phyloP scores from a whole-genome alignment of 1,139 yeast species.

The Candida freyschussii region DNA sequence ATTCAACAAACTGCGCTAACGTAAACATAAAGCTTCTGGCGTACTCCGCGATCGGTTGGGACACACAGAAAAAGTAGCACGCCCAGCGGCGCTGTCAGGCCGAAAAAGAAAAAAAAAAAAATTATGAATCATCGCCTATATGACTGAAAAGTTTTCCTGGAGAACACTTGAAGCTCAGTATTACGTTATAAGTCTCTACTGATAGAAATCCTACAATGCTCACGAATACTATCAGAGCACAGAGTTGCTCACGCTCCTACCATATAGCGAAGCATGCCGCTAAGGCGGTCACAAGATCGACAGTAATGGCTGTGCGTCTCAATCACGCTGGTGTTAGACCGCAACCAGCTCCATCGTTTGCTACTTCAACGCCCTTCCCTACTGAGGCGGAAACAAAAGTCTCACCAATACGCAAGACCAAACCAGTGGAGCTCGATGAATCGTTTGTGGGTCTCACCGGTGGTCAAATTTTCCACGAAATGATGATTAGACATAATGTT shows the following conservation, averaged over 20 bases:
- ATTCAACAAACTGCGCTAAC: no score
- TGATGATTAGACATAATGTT: slow-evolving; percentile 95
- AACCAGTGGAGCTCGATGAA: slow-evolving; percentile 52
- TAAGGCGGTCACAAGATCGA: slow-evolving; percentile 4
- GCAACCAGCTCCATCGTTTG: slow-evolving; percentile 26
- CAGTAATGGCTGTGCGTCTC: slow-evolving; percentile 4
- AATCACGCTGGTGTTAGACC: slow-evolving; percentile 20
- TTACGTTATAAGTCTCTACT: no score
- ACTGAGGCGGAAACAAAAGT: slow-evolving; percentile 3
- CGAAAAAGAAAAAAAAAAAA: no score
- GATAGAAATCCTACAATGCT: no score
- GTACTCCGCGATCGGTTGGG: no score
- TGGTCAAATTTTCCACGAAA: slow-evolving; percentile 96
- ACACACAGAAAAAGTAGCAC: no score
- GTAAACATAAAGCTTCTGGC: no score
- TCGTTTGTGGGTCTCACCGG: slow-evolving; percentile 93
- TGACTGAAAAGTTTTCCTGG: no score
- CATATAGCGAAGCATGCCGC: slow-evolving; percentile 13
- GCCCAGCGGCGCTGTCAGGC: no score
- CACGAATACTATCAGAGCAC: slow-evolving; percentile 15
- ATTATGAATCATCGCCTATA: no score
- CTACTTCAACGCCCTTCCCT: slow-evolving; percentile 16
- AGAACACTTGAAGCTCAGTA: no score
- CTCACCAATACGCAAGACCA: slow-evolving; percentile 11
- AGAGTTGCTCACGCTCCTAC: slow-evolving; percentile 13